A percentile compares a stretch with the other conserved stretches of the same genome.
These are phyloP conservation scores for Trichoderma gracile DNA, from an alignment of 2,329 filamentous ascomycete species.

Conservation along the genomic window DNA sequence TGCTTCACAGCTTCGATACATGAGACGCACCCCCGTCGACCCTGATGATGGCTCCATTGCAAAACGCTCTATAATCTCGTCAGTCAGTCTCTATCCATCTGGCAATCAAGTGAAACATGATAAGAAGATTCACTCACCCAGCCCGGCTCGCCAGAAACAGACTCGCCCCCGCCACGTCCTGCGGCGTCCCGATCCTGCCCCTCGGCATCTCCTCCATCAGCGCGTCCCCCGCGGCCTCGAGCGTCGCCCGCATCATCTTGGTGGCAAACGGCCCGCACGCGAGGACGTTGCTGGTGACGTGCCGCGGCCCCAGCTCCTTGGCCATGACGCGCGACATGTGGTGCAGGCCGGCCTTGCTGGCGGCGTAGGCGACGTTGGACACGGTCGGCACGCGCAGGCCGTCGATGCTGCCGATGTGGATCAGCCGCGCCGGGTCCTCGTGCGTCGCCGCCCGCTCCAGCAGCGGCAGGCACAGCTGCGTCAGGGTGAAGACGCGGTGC, in stretches of 20 bases:
- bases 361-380: slow-evolving; percentile 61
- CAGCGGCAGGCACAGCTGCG: slow-evolving; percentile 60
- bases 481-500: slow-evolving; percentile 68
- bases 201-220: slow-evolving; percentile 63
- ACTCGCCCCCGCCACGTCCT: slow-evolving; percentile 72
- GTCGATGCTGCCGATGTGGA: slow-evolving; percentile 67
- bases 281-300: slow-evolving; percentile 66
- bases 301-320: slow-evolving; percentile 58
- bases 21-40: slow-evolving; percentile 60
- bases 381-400: slow-evolving; percentile 60
- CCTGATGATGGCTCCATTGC: slow-evolving; percentile 65
- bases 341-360: slow-evolving; percentile 65
- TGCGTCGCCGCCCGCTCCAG: slow-evolving; percentile 51
- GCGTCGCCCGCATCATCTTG: slow-evolving; percentile 66
- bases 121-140: slow-evolving; percentile 55
- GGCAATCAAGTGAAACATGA: too few species aligned
- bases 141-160: slow-evolving; percentile 69
- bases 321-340: slow-evolving; percentile 62
- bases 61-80: slow-evolving; percentile 46
- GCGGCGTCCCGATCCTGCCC: slow-evolving; percentile 63
- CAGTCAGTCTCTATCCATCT: too few species aligned
- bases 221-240: slow-evolving; percentile 55
- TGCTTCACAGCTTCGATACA: slow-evolving; percentile 46
- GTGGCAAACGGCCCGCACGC: slow-evolving; percentile 71
- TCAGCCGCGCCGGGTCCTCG: slow-evolving; percentile 55